Evolutionary conservation across 768 basidiomycete genomes (phyloP), one percentile per base, ranked within the genome.

Genomic region (Suillus tomentosus): DNA sequence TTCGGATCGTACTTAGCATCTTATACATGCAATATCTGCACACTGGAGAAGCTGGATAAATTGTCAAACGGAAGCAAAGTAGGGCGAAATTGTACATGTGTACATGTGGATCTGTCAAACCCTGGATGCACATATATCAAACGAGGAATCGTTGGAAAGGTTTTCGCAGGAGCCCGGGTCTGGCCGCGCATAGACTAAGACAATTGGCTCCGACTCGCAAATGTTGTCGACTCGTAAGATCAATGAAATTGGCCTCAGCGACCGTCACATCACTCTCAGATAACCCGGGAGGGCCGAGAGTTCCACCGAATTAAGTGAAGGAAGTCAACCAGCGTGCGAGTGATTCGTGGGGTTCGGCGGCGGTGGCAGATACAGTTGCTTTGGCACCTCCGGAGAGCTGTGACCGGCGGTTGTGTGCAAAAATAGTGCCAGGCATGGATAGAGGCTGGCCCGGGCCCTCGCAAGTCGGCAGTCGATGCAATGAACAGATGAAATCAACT

Each of bases 361-460:
- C 61, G 10, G 76, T 70, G n/a, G 73, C 76, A 22, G n/a, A 47
- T 63, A 78, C 76, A 43, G 79, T 81, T 53, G 86, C 84, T 19
- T 19, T 43, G 42, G 17, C 17, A 40, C 40, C 15, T 62, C 92
- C 93, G 73, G 94, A 96, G 62, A 85, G 11, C 88, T 87, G 73
- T 96, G 94, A 19, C 94, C 94, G 39, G 89, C 91, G 69, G 95
- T 93, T 81, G 77, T 94, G 88, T 40, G 91, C 89, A 69, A 96
- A 95, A 63, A 96, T 86, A 51, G 92, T 92, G 60, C 93, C 95
- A 0, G 94, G 94, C 64, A 82, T 84, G 43, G 87, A 81, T 36
- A 31, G 86, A 85, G 73, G 94, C 94, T 40, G 94, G 92, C 1
- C 31, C 6, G 31, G 31, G 31, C 6, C 95, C 93, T 67, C 94